Base-by-base conservation (phyloP, 768 basidiomycete genomes). In the Trametes meyenii region DNA sequence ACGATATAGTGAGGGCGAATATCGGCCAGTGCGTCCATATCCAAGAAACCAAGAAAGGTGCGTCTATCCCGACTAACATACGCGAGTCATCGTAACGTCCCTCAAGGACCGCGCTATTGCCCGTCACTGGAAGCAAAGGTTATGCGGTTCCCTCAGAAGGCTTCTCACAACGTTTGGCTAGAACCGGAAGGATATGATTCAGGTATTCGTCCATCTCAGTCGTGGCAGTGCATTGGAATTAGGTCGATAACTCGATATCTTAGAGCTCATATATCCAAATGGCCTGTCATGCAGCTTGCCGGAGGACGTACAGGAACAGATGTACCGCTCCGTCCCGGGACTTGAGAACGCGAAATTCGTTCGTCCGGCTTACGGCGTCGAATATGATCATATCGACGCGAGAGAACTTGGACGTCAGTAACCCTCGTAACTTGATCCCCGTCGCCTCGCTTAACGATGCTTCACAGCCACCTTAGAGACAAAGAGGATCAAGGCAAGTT, bases 121-220 rank as follows among this genome's bases (percentile, higher is more conserved):
- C 94, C 94, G 6, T 94, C 92, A 0, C 79, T 96, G 0, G 94
- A 96, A 72, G 85, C 91, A 11, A 96, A 96, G 71, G 84, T 96
- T 10, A 78, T 86, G 40, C 84, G 92, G 13, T 96, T 96, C 71
- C 82, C 82, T 3, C 75, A 89, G 62, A 93, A 90, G 72, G 74
- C 78, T 6, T 75, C 76, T 5, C 94, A 96, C 68, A 85, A 75
- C 2, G 81, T 96, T 43, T 96, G 94, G 93, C 78, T 96, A 3
- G 94, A 96, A 70, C 94, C 93, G 0, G 94, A 96, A 70, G 94
- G 94, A 0, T 94, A 92, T 60, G 90, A 93, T 68, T 91, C 93
- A 16, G 87, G 93, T 91, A 43, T 33, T 17, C 36, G 2, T 21
- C 21, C 24, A 48, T 23, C 23, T 44, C 43, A n/a, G 13, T 19